phyloP scores from a whole-genome alignment of 1,284 basidiomycete genomes.

The Cutaneotrichosporon arboriforme region DNA sequence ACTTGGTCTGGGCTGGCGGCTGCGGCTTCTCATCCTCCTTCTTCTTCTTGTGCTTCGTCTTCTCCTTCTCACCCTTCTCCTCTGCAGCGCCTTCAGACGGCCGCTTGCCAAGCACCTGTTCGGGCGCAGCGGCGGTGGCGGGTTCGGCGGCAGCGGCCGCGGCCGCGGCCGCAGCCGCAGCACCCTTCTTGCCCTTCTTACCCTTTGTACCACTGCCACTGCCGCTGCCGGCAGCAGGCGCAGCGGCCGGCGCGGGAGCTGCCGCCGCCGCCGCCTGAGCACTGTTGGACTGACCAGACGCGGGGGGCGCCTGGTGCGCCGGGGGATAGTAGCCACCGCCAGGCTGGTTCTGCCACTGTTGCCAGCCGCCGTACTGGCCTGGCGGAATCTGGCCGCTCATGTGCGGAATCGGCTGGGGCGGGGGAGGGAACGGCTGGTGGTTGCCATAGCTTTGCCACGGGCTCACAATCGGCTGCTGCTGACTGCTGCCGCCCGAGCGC shows the following conservation, averaged over 20 bases:
- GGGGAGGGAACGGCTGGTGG: slow-evolving; percentile 28
- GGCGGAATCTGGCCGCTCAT: slow-evolving; percentile 21
- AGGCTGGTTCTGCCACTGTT: slow-evolving; percentile 22
- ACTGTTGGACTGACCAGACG: neutral
- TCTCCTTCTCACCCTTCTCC: slow-evolving; percentile 28
- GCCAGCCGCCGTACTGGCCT: slow-evolving; percentile 26
- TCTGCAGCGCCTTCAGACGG: slow-evolving; percentile 20
- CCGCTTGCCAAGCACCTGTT: slow-evolving; percentile 32
- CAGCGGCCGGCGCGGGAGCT: slow-evolving; percentile 3
- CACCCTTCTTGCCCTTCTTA: slow-evolving; percentile 13
- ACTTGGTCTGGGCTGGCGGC: slow-evolving; percentile 47
- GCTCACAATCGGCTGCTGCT: slow-evolving; percentile 9
- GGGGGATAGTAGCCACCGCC: slow-evolving; percentile 18
- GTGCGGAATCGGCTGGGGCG: slow-evolving; percentile 26
- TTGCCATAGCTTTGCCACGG: slow-evolving; percentile 27
- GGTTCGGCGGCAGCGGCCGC: slow-evolving; percentile 7
- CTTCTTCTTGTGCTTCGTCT: slow-evolving; percentile 39
- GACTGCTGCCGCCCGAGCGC: slow-evolving; percentile 12
- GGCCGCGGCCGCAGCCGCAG: slow-evolving; percentile 10
- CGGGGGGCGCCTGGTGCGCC: slow-evolving; percentile 5
- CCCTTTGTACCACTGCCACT: slow-evolving; percentile 17
- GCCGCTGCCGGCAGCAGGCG: slow-evolving; percentile 3
- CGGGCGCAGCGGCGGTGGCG: slow-evolving; percentile 4
- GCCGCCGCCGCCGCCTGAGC: slow-evolving; percentile 4
- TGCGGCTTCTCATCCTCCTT: slow-evolving; percentile 31